These are phyloP conservation scores for Cladorrhinum samala DNA, from an alignment of 495 filamentous ascomycete genomes.

Conservation along the genomic window DNA sequence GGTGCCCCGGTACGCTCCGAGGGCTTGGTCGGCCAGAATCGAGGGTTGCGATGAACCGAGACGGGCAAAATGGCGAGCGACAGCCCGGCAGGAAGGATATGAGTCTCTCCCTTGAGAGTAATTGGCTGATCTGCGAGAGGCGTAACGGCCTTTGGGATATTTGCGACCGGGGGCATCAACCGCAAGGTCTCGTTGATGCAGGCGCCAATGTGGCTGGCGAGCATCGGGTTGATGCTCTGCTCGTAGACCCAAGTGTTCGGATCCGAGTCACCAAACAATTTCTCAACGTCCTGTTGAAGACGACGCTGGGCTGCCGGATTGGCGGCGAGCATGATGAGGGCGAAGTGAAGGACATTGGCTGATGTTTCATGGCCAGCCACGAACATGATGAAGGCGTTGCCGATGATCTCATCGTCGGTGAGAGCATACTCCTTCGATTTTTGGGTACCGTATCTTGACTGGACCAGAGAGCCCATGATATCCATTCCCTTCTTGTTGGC, in stretches of 20 bases:
- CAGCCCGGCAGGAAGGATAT: constrained; percentile 44
- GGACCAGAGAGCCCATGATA: constrained; percentile 55
- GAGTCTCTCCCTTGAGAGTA: constrained; percentile 42
- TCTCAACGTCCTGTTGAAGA: constrained; percentile 58
- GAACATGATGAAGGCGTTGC: constrained; percentile 66
- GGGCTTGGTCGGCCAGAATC: constrained; percentile 52
- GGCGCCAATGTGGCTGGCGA: constrained; percentile 57
- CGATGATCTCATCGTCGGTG: constrained; percentile 55
- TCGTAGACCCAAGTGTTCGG: constrained; percentile 59
- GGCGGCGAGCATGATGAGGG: constrained; percentile 54
- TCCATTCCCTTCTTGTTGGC: constrained; percentile 49
- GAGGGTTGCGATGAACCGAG: constrained; percentile 54
- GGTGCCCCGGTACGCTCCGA: constrained; percentile 29
- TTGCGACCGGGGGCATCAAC: constrained; percentile 53
- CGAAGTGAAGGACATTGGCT: constrained; percentile 60
- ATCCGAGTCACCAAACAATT: constrained; percentile 45
- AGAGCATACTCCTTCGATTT: constrained; percentile 25
- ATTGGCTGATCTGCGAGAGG: constrained; percentile 44
- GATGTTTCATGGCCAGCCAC: constrained; percentile 70
- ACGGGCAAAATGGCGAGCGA: constrained; percentile 42
- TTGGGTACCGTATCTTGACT: constrained; percentile 35
- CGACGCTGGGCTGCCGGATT: constrained; percentile 50
- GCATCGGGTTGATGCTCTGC: constrained; percentile 46
- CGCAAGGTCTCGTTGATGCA: constrained; percentile 64
- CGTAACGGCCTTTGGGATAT: constrained; percentile 54